Base-by-base conservation (phyloP, 768 basidiomycete genomes). In the Wakefieldia striispora region DNA sequence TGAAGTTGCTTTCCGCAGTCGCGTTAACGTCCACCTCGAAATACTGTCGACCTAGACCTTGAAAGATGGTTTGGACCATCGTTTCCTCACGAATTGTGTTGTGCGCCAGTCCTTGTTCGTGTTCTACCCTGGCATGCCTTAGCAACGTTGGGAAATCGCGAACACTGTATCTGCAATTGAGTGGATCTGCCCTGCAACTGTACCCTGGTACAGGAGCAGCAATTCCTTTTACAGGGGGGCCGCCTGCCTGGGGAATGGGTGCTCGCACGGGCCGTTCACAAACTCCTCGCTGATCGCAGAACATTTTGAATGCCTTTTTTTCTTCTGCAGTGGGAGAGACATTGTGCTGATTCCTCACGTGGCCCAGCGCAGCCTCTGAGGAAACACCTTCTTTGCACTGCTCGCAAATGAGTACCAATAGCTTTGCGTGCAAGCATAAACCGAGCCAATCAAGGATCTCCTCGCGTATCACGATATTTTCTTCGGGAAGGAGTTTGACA, bases 111-210 rank as follows among this genome's bases (percentile, higher is more conserved):
- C 42, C 49, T 44, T 44, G 41, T 0, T 10, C 10, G 5, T 44
- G 47, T 4, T 8, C 3, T 4, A 44, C 0, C 3, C 29, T 45
- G 21, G 29, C 38, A 12, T 50, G 39, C 39, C 0, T 40, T 9
- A 50, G 33, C 7, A 50, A 1, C 0, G 39, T 50, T 12, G 35
- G 49, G 2, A 43, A 50, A 7, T 50, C 13, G 1, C 33, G 8
- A 26, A 50, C 31, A 4, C 49, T 50, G 19, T 50, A 50, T n/a
- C 19, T 26, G 43, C 49, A 50, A n/a, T 34, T 35, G 27, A 11
- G 27, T 3, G 38, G 43, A 21, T 45, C 49, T 8, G 38, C 49
- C 37, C 23, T 33, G 43, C 49, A 50, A 14, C 37, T 45, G 6
- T 39, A 50, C 20, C 49, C 49, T 14, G 37, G 43, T 2, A 35